Evolutionary conservation across 2,329 filamentous ascomycete genomes (phyloP).

Genomic region (Drechslerella coelobrocha): DNA sequence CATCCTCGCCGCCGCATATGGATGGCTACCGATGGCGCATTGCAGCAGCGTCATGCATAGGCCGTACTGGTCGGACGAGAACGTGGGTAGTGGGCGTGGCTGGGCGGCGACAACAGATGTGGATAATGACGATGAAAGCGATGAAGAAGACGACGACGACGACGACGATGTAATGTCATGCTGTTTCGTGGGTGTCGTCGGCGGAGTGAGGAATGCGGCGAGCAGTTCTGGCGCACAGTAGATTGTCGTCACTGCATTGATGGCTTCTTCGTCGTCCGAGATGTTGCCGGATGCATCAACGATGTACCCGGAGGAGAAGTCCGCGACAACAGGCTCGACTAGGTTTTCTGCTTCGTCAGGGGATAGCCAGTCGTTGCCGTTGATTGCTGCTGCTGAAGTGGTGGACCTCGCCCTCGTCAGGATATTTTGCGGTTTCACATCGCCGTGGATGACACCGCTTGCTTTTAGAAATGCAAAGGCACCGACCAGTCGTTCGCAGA

Average conservation of each 20-base stretch:
- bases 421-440: conserved; percentile 54
- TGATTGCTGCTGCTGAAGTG: background rate
- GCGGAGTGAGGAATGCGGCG: conserved; percentile 49
- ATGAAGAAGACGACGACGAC: too few relatives aligned
- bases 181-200: conserved; percentile 41
- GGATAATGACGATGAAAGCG: background rate
- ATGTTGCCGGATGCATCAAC: conserved; percentile 21
- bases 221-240: conserved; percentile 54
- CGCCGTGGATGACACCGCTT: conserved; percentile 53
- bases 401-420: conserved; percentile 31
- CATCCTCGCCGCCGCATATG: conserved; percentile 52
- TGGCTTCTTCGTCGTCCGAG: conserved; percentile 48
- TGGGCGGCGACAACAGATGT: conserved; percentile 9
- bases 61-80: conserved; percentile 53
- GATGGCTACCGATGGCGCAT: conserved; percentile 53
- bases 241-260: conserved; percentile 53
- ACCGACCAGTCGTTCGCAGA: conserved; percentile 48
- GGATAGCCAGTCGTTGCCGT: conserved; percentile 12
- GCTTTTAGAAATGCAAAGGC: conserved; percentile 52
- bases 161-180: background rate
- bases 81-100: conserved; percentile 52
- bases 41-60: conserved; percentile 53
- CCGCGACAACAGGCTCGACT: conserved; percentile 51
- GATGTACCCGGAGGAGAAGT: conserved; percentile 53
- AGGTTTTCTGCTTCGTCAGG: conserved; percentile 7